Evolutionary conservation across 305 asterid genomes (phyloP), one percentile per base, ranked within the genome.

Genomic region (Fraxinus angustifolia): DNA sequence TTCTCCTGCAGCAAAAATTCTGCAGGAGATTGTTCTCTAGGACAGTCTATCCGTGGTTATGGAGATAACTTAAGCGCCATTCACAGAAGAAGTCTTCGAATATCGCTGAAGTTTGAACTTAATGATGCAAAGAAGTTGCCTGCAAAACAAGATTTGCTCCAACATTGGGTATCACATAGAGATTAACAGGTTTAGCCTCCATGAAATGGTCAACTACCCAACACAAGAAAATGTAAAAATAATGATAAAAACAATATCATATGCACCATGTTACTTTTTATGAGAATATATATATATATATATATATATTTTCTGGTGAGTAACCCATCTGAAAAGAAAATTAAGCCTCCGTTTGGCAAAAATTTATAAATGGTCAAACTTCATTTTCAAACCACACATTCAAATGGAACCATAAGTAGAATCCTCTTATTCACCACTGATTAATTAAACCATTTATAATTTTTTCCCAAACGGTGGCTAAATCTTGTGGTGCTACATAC

Each of bases 31-130:
- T 56, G 12, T 68, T 77, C 78, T 80, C 79, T 28, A 58, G 78
- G 75, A 75, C 60, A 53, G 42, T 70, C 21, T 77, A 50, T 53
- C 36, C 21, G 73, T 10, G 16, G 45, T 30, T 68, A 81, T 26
- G 34, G 50, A 73, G 70, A 76, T 35, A 34, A 78, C 84, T 75
- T 79, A 11, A 45, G 30, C 26, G 81, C 74, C 84, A 83, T 91
- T 70, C 90, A 95, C 87, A 95, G 82, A 50, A 95, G 86, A 86
- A 95, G 97, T 84, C 91, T 91, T 83, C 84, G 88, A 79, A 95
- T 95, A 76, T 93, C 97, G 8, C 89, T 85, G 88, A 95, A 95
- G 84, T 93, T 92, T 77, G 97, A 89, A 71, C 87, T 85, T 83
- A 95, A 65, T 77, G 93, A 89, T 14, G 90, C 85, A 76, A 92